phyloP scores from a whole-genome alignment of 2,329 filamentous ascomycete genomes.

The Cladophialophora immunda region DNA sequence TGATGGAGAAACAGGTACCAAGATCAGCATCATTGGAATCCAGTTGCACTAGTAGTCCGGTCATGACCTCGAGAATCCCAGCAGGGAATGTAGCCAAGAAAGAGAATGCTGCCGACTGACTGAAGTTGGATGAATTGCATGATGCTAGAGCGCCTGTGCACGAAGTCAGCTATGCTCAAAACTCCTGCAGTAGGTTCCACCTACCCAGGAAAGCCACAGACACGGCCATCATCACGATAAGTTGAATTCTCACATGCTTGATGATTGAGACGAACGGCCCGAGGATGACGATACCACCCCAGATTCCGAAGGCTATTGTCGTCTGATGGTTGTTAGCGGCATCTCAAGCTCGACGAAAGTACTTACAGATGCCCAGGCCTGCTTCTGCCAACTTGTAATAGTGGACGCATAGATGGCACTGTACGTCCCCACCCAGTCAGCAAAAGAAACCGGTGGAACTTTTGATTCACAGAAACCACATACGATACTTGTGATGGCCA shows the following conservation, averaged over 20 bases:
- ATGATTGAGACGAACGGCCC: background rate
- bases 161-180: too few species aligned
- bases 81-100: background rate
- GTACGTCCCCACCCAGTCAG: too few species aligned
- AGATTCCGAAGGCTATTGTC: background rate
- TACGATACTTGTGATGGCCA: conserved; percentile 2
- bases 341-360: too few species aligned
- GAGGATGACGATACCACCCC: background rate
- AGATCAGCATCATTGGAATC: too few species aligned
- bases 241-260: background rate
- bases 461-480: too few species aligned
- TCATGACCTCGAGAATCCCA: background rate
- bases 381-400: background rate
- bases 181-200: too few species aligned
- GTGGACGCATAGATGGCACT: too few species aligned
- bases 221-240: background rate
- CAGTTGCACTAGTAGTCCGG: background rate
- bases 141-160: background rate
- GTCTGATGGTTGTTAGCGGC: too few species aligned
- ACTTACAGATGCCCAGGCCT: background rate
- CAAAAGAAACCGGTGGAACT: too few species aligned
- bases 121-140: background rate
- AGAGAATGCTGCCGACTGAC: background rate
- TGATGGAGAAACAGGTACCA: too few species aligned
- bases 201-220: background rate